A percentile compares a stretch with the other conserved stretches of the same genome.
Evolutionary conservation across 352 stramenopile genomes (phyloP).

Genomic region (Phytophthora tubulina): DNA sequence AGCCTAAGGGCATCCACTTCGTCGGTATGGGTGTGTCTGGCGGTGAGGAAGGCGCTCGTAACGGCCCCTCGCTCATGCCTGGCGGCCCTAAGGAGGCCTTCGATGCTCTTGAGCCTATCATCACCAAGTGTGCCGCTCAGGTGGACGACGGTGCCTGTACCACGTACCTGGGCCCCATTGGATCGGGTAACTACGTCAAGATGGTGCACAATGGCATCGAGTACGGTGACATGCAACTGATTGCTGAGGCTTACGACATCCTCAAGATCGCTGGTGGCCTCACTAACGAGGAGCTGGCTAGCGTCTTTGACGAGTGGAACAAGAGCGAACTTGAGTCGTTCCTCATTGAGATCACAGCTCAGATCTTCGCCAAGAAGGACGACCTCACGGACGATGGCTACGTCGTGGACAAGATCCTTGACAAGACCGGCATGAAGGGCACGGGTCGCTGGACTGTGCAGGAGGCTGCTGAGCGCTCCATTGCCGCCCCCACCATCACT

Average conservation of each 20-base stretch:
- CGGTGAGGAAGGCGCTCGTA: constrained; percentile 98
- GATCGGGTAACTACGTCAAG: constrained; percentile 99
- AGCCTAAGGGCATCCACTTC: constrained; percentile 97
- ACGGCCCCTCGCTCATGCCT: constrained; percentile 99
- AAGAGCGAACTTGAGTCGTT: constrained; percentile 96
- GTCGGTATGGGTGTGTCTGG: constrained; percentile 99
- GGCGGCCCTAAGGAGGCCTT: constrained; percentile 96
- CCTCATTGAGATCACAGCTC: constrained; percentile 99
- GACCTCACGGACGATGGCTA: constrained; percentile 91
- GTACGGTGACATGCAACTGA: constrained; percentile 99
- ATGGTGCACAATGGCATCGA: constrained; percentile 99
- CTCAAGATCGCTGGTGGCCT: constrained; percentile 94
- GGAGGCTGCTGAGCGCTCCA: constrained; percentile 95
- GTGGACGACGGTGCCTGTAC: constrained; percentile 96
- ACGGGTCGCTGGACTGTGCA: constrained; percentile 98
- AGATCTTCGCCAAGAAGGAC: constrained; percentile 98
- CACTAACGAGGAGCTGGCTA: constrained; percentile 91
- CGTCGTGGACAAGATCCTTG: constrained; percentile 97
- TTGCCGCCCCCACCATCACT: constrained; percentile 98
- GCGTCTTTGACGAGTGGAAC: constrained; percentile 98
- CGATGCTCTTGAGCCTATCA: constrained; percentile 96
- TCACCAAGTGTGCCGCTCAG: constrained; percentile 97
- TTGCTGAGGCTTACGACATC: constrained; percentile 98
- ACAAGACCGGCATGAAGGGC: constrained; percentile 99
- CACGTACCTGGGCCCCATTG: constrained; percentile 96